A percentile compares a stretch with the other conserved stretches of the same genome.
Conservation (phyloP, 495 filamentous ascomycete species). For the Aspergillus sclerotiicarbonarius region DNA sequence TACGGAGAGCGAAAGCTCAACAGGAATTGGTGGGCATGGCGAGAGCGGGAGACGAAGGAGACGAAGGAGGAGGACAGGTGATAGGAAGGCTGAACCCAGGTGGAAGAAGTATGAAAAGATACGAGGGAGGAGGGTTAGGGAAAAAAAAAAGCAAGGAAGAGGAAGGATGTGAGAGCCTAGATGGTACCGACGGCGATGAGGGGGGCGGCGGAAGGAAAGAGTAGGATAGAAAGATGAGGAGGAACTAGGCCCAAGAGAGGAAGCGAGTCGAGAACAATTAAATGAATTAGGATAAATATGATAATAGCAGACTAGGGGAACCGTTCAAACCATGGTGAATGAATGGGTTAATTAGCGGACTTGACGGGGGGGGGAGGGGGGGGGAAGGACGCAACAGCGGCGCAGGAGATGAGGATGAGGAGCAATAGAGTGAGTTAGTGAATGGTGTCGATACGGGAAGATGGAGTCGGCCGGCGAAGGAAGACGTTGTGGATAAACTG, state of each 20-base stretch:
- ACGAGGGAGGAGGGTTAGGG: neutral
- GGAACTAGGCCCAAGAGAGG: neutral
- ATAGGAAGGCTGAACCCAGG: neutral
- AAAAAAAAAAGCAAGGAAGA: constrained; percentile 6
- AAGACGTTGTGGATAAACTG: no score
- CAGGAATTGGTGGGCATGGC: neutral
- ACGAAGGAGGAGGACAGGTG: neutral
- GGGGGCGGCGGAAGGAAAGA: constrained; percentile 4
- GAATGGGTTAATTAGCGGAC: neutral
- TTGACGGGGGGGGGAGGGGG: neutral
- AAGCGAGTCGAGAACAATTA: neutral
- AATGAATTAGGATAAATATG: neutral
- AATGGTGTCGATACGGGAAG: neutral
- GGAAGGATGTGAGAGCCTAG: constrained; percentile 5
- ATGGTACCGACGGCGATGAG: constrained; percentile 1
- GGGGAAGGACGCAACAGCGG: neutral
- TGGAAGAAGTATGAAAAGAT: neutral
- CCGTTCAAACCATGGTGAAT: neutral
- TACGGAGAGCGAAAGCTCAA: constrained; percentile 2
- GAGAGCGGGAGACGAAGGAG: no score
- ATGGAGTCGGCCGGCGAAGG: neutral
- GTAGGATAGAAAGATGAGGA: neutral
- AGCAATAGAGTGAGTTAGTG: neutral
- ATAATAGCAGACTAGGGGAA: neutral
- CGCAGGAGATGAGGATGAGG: neutral